Evolutionary conservation across 345 rosid genomes (phyloP).

Genomic region (Murraya koenigii): DNA sequence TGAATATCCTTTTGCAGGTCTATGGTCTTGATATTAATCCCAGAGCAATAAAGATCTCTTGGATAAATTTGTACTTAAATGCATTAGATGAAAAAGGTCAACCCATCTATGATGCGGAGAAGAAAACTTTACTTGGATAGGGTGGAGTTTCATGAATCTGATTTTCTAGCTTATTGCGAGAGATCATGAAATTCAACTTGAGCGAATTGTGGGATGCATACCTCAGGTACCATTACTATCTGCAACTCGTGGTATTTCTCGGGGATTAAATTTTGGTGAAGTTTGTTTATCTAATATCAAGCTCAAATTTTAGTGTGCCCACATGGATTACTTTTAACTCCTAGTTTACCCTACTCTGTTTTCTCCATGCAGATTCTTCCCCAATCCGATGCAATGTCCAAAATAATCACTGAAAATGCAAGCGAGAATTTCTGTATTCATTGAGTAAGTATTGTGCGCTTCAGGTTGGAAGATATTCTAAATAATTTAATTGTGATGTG

Average conservation of each 20-base stretch:
- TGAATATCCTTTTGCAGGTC: slow-evolving; percentile 50
- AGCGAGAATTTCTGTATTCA: slow-evolving; percentile 90
- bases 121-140: slow-evolving; percentile 91
- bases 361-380: slow-evolving; percentile 72
- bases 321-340: background rate
- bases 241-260: background rate
- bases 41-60: slow-evolving; percentile 70
- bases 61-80: slow-evolving; percentile 91
- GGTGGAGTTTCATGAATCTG: slow-evolving; percentile 95
- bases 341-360: slow-evolving; percentile 14
- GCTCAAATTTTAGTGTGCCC: background rate
- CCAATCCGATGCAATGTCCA: slow-evolving; percentile 98
- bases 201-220: slow-evolving; percentile 96
- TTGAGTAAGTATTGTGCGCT: slow-evolving; percentile 97
- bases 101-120: slow-evolving; percentile 77
- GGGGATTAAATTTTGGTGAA: background rate
- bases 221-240: slow-evolving; percentile 71
- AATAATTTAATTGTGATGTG: background rate
- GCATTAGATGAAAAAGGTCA: slow-evolving; percentile 87
- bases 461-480: slow-evolving; percentile 54
- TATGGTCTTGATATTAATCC: slow-evolving; percentile 79
- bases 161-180: slow-evolving; percentile 79
- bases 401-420: slow-evolving; percentile 90
- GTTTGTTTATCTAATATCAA: slow-evolving; percentile 10
- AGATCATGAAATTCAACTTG: slow-evolving; percentile 72